Conservation (phyloP, 1,139 yeast genomes). For the Debaryomycetaceae sp. region DNA sequence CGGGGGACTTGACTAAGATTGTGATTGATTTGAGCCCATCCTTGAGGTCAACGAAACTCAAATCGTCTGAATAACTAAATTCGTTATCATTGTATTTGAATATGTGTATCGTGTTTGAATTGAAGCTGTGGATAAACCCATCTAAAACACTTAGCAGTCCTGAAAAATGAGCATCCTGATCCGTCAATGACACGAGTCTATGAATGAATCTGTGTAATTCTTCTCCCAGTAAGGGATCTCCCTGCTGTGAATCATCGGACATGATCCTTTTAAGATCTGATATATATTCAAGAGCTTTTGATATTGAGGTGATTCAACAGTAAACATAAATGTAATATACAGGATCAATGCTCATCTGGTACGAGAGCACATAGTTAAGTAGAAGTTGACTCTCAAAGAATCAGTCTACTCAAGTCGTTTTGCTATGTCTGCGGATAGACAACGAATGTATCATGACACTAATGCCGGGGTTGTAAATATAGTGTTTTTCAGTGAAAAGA, state of each 20-base stretch:
- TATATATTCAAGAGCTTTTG: background rate
- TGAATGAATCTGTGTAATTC: conserved; percentile 3
- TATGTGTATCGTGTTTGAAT: conserved; percentile 15
- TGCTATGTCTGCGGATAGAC: no score
- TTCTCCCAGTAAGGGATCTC: background rate
- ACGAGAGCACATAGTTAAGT: no score
- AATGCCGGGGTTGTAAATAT: no score
- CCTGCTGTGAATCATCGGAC: background rate
- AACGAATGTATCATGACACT: no score
- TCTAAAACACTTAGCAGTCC: conserved; percentile 1
- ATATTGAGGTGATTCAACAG: background rate
- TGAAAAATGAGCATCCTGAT: background rate
- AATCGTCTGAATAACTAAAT: conserved; percentile 7
- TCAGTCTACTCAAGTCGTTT: no score
- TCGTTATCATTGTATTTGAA: conserved; percentile 4
- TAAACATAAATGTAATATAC: background rate
- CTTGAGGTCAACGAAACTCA: conserved; percentile 5
- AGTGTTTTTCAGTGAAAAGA: no score
- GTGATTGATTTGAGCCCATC: conserved; percentile 13
- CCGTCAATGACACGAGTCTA: conserved; percentile 1
- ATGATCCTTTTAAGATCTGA: background rate
- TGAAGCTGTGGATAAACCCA: conserved; percentile 10
- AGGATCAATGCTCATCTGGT: no score
- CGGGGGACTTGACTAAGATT: conserved; percentile 46
- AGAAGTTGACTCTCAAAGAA: no score